phyloP scores from a whole-genome alignment of 345 rosid genomes.

The Toxicodendron radicans region DNA sequence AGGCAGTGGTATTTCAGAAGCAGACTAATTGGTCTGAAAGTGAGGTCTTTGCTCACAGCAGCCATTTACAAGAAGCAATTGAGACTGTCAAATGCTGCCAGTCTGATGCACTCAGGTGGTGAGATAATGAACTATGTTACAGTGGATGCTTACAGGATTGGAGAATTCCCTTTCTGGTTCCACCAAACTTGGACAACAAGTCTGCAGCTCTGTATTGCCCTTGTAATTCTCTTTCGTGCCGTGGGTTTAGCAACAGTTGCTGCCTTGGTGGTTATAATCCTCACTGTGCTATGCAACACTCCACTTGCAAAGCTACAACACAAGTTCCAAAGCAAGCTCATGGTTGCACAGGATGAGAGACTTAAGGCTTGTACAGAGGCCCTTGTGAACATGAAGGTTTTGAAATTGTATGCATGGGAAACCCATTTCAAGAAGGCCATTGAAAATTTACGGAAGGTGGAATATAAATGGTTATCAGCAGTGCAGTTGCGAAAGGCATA shows the following conservation, averaged over 20 bases:
- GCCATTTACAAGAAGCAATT: conserved; percentile 80
- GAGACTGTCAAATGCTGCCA: conserved; percentile 70
- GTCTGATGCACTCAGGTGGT: conserved; percentile 75
- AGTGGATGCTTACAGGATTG: conserved; percentile 90
- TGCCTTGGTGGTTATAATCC: conserved; percentile 63
- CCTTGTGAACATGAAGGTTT: conserved; percentile 79
- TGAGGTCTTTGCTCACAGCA: conserved; percentile 78
- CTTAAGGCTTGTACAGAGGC: conserved; percentile 82
- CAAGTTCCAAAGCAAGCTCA: conserved; percentile 71
- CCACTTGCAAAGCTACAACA: conserved; percentile 95
- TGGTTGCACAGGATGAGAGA: conserved; percentile 80
- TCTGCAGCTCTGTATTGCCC: conserved; percentile 79
- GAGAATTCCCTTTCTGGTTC: conserved; percentile 93
- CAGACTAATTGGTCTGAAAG: conserved; percentile 76
- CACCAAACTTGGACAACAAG: conserved; percentile 94
- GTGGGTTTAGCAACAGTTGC: conserved; percentile 90
- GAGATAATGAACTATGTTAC: conserved; percentile 92
- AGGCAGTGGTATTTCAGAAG: conserved; percentile 92
- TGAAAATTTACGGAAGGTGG: conserved; percentile 62
- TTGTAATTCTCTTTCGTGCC: conserved; percentile 69
- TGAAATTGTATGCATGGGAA: conserved; percentile 96
- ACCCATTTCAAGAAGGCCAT: conserved; percentile 77
- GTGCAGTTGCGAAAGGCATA: conserved; percentile 74
- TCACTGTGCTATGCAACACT: conserved; percentile 75
- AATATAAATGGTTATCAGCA: conserved; percentile 67